phyloP scores from a whole-genome alignment of 2,329 filamentous ascomycete species.

The Fusarium xyrophilum region DNA sequence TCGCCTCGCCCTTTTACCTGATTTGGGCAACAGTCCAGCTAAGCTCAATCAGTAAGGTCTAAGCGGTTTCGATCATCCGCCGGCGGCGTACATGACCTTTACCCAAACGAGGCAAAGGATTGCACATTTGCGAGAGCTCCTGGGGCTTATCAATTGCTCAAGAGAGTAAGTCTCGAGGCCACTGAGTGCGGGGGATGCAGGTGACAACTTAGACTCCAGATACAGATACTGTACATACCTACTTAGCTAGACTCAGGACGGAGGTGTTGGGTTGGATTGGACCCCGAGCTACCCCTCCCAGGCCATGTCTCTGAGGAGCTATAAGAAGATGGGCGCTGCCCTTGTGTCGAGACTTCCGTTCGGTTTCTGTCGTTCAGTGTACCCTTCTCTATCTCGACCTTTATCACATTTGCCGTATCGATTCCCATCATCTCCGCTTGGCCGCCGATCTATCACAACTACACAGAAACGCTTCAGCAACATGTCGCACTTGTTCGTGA shows the following conservation, averaged over 20 bases:
- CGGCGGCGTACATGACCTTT: slow-evolving; percentile 9
- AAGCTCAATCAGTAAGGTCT: slow-evolving; percentile 25
- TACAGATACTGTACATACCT: not conserved
- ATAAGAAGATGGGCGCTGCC: slow-evolving; percentile 34
- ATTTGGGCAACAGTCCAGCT: not conserved
- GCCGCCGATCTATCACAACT: slow-evolving; percentile 13
- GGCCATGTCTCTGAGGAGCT: slow-evolving; percentile 18
- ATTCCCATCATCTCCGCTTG: slow-evolving; percentile 12
- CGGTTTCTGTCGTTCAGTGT: slow-evolving; percentile 1
- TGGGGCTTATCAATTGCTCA: slow-evolving; percentile 18
- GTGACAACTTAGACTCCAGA: not conserved
- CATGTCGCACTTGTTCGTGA: slow-evolving; percentile 48
- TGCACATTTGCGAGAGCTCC: not conserved
- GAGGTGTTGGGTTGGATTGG: not conserved
- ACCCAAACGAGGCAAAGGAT: slow-evolving; percentile 30
- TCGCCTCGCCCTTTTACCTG: not conserved
- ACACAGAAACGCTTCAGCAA: slow-evolving; percentile 28
- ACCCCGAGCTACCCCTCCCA: slow-evolving; percentile 23
- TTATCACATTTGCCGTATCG: slow-evolving; percentile 10
- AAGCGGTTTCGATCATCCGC: slow-evolving; percentile 7
- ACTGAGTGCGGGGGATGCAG: slow-evolving; percentile 27
- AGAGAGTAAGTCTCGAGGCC: not conserved
- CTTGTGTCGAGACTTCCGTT: slow-evolving; percentile 9
- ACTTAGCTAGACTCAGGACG: slow-evolving; percentile 12
- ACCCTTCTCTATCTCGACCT: slow-evolving; percentile 1